Conservation (phyloP, 2,329 filamentous ascomycete species). For the Nothophoma quercina region DNA sequence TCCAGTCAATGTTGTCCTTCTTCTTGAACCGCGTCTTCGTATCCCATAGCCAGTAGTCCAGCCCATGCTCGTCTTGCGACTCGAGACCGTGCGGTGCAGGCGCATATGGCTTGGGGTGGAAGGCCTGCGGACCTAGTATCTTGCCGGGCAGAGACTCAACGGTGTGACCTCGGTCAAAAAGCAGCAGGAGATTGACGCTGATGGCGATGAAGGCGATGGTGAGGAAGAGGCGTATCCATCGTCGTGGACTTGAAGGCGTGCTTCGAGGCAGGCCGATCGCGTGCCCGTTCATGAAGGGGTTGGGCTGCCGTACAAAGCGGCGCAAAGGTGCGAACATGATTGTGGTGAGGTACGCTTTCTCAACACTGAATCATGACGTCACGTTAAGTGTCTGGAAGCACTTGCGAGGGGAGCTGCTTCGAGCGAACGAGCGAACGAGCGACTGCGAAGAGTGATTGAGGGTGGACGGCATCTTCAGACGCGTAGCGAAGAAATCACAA, state of each 20-base stretch:
- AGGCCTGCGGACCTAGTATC: slow-evolving; percentile 14
- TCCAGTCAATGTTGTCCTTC: slow-evolving; percentile 12
- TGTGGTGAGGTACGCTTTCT: not conserved
- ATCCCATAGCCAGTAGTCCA: slow-evolving; percentile 26
- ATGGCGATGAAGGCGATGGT: slow-evolving; percentile 13
- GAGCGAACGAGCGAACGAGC: not conserved
- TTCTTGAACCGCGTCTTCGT: slow-evolving; percentile 19
- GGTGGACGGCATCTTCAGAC: slow-evolving; percentile 1
- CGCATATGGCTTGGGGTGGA: slow-evolving; percentile 18
- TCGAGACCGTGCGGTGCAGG: slow-evolving; percentile 7
- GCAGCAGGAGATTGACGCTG: slow-evolving; percentile 17
- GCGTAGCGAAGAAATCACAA: slow-evolving; percentile 5
- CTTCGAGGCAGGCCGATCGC: slow-evolving; percentile 9
- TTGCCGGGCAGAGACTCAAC: slow-evolving; percentile 11
- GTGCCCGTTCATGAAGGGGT: slow-evolving; percentile 13
- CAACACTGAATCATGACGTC: slow-evolving; percentile 10
- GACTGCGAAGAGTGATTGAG: not conserved
- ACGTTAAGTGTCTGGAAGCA: not conserved
- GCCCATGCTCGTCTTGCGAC: slow-evolving; percentile 9
- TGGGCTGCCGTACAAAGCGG: slow-evolving; percentile 14
- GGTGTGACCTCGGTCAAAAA: slow-evolving; percentile 18
- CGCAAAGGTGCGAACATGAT: slow-evolving; percentile 12
- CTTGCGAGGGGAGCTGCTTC: not conserved
- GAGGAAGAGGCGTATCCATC: slow-evolving; percentile 16
- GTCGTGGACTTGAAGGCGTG: slow-evolving; percentile 2